Base-by-base conservation (phyloP, 2,329 filamentous ascomycete species). In the Metarhizium robertsii region DNA sequence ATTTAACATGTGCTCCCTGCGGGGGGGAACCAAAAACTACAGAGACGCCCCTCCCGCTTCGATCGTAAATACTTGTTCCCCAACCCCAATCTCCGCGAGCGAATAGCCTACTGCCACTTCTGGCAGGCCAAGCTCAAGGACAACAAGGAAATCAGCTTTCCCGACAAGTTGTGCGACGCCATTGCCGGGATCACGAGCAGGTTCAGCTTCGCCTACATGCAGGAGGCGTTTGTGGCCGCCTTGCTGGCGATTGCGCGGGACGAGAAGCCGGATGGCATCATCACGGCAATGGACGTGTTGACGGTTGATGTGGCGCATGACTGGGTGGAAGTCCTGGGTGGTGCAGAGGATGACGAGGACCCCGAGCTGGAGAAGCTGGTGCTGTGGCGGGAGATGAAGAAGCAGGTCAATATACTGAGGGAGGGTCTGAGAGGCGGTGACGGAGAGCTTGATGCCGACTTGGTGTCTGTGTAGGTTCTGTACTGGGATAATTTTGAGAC, bases 191-290 rank as follows among this genome's bases (percentile, higher is more conserved):
- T 86, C 58, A 87, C 83, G 0, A 69, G 79, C 30, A 76, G 76
- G n/a, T 87, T 87, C 67, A 84, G 80, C 60, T 87, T 87, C 64
- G 84, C 84, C 0, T 87, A 87, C 63, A 78, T 87, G 67, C 84
- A 88, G 64, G 85, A 87, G 66, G 84, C 81, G 0, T 87, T 87
- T 64, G 81, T 87, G 0, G 82, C 83, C 1, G 77, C 80, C 2
- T 64, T 87, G 54, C 70, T 87, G 30, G 76, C 79, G 2, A 79
- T 87, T 56, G 84, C 82, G 0, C 70, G 70, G 51, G 58, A 45
- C 18, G 55, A 55, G 55, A 58, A 56, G 42, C 53, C 48, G 53
- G 40, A 30, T 5, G 50, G 40, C 5, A 30, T 43, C 8, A 20
- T 42, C 20, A 32, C 38, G 6, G 50, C 50, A 3, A 30, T 52